A percentile compares a stretch with the other conserved stretches of the same genome.
phyloP scores from a whole-genome alignment of 805 yeast species.

The Wickerhamomyces bisporus region DNA sequence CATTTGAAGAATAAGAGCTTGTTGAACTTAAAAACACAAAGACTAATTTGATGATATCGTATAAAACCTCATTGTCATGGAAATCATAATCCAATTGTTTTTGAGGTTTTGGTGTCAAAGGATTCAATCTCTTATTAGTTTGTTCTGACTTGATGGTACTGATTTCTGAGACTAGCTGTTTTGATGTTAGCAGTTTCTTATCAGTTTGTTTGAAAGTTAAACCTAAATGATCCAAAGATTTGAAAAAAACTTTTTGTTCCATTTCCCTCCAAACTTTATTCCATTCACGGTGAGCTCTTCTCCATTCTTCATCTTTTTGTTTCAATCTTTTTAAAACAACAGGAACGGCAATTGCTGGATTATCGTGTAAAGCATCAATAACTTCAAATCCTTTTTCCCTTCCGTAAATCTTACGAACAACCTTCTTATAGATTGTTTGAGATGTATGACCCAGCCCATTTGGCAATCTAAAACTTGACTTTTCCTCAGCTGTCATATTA shows the following conservation, averaged over 20 bases:
- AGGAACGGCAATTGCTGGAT: constrained; percentile 94
- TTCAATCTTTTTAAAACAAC: constrained; percentile 86
- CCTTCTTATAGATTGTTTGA: constrained; percentile 86
- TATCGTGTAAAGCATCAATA: constrained; percentile 90
- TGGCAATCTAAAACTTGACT: constrained; percentile 78
- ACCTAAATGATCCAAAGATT: constrained; percentile 92
- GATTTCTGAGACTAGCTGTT: constrained; percentile 86
- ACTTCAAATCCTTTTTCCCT: constrained; percentile 95
- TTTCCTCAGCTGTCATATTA: constrained; percentile 88
- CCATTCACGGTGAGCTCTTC: constrained; percentile 97
- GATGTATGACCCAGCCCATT: constrained; percentile 93
- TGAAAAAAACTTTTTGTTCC: constrained; percentile 91
- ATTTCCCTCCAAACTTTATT: constrained; percentile 98
- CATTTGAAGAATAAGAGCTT: constrained; percentile 72
- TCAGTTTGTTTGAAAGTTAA: constrained; percentile 96
- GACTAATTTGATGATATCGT: constrained; percentile 67
- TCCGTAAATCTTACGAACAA: constrained; percentile 87
- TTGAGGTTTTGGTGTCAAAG: constrained; percentile 83
- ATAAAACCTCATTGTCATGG: constrained; percentile 60
- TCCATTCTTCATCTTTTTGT: constrained; percentile 99
- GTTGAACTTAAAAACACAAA: constrained; percentile 61
- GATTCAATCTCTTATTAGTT: constrained; percentile 77
- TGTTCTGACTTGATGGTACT: constrained; percentile 91
- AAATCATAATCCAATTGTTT: constrained; percentile 62
- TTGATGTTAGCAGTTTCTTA: constrained; percentile 83